Base-by-base conservation (phyloP, 768 basidiomycete species). In the Sporobolomyces pararoseus region DNA sequence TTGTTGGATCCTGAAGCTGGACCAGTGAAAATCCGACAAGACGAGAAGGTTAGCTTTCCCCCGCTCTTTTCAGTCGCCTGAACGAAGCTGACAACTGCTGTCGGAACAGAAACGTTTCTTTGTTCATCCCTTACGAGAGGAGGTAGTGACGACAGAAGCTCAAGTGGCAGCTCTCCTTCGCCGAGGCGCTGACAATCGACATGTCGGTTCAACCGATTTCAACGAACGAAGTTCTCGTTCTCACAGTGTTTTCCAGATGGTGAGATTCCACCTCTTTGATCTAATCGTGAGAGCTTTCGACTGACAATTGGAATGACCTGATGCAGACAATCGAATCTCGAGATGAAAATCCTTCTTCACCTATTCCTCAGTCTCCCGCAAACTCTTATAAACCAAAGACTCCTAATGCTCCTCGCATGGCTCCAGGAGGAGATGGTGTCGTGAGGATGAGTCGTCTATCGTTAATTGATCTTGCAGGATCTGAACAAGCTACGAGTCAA, bases 171-270 rank as follows among this genome's bases (percentile, higher is more conserved):
- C 90, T 66, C 88, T 99, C 4, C 81, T 99, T 71, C 83, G 85
- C 75, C 82, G 92, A 21, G 96, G 96, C 7, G 90, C 94, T 77
- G 87, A 88, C 3, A 89, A 92, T 76, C 82, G 95, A 49, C 83
- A 92, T 70, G 95, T 92, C 6, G 95, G 93, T 1, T 88, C 87
- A 74, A 99, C 96, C 21, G 95, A 99, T 77, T 99, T 93, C 91
- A 99, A 99, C 77, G 91, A 93, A 75, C 82, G 93, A 64, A 93
- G 90, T 81, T 92, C 90, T 77, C 84, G 95, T 25, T 92, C 90
- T 80, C 95, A 97, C 79, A 90, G 89, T 73, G 89, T 97, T 1
- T 97, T 98, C 80, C 84, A 95, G 47, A 84, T 97, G 34, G 93
- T 96, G 47, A 75, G 79, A 70, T 0, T n/a, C n/a, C n/a, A n/a